Conservation (phyloP, 192 early-diverging fungal species). For the Dissophora globulifera region DNA sequence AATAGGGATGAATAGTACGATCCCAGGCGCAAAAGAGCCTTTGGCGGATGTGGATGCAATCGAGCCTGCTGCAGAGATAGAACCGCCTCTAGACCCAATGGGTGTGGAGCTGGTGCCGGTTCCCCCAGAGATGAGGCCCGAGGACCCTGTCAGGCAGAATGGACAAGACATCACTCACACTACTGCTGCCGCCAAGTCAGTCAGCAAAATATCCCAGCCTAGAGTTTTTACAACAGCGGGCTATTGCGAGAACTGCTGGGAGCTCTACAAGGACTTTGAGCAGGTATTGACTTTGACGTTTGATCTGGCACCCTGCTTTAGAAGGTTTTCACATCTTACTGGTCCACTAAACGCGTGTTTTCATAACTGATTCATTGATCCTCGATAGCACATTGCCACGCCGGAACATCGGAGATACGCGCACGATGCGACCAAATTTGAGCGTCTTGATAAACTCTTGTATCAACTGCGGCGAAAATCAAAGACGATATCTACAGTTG, state of each 20-base stretch:
- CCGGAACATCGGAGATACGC: conserved; percentile 23
- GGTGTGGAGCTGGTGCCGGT: too few species aligned
- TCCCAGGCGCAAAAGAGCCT: neutral
- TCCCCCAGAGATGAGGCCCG: too few species aligned
- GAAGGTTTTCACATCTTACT: too few species aligned
- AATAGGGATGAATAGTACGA: too few species aligned
- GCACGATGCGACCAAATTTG: conserved; percentile 27
- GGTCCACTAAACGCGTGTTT: too few species aligned
- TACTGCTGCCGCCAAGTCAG: neutral
- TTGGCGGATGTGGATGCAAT: neutral
- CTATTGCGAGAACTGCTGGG: conserved; percentile 44
- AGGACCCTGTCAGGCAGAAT: too few species aligned
- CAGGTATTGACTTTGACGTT: conserved; percentile 6
- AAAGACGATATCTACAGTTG: too few species aligned
- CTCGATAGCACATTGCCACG: conserved; percentile 27
- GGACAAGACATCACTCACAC: too few species aligned
- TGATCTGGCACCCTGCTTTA: neutral
- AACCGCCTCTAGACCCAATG: neutral
- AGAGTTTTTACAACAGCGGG: conserved; percentile 12
- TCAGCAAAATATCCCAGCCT: too few species aligned
- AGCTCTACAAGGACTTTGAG: conserved; percentile 7
- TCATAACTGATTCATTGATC: too few species aligned
- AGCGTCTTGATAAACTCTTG: conserved; percentile 24
- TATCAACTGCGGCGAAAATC: conserved; percentile 18
- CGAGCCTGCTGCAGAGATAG: neutral